Percentiles rank a stretch among this genome's conserved stretches.
These are phyloP conservation scores for Cyclaneusma minus DNA, from an alignment of 2,329 filamentous ascomycete species.

Conservation along the genomic window DNA sequence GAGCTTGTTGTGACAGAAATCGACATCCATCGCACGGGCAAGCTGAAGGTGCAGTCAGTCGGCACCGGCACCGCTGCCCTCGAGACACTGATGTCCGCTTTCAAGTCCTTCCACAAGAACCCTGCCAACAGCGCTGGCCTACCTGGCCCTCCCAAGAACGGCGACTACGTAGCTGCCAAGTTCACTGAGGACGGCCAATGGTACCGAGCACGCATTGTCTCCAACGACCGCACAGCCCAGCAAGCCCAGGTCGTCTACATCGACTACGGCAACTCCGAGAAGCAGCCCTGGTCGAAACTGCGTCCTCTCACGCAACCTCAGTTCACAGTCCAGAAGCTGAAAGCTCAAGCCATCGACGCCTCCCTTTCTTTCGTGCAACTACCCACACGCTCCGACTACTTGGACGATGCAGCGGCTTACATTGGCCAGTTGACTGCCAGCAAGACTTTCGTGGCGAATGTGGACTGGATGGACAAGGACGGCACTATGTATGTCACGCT, in stretches of 20 bases:
- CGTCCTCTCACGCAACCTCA: slow-evolving; percentile 65
- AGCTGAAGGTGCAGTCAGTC: slow-evolving; percentile 81
- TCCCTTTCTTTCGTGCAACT: slow-evolving; percentile 81
- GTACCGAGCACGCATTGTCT: slow-evolving; percentile 83
- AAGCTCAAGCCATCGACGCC: slow-evolving; percentile 75
- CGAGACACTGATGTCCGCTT: slow-evolving; percentile 77
- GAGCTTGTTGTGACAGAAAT: slow-evolving; percentile 88
- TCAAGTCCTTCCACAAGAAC: slow-evolving; percentile 81
- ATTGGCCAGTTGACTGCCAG: slow-evolving; percentile 61
- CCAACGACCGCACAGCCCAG: slow-evolving; percentile 84
- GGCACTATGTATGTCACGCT: slow-evolving; percentile 75
- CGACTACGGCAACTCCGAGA: slow-evolving; percentile 92
- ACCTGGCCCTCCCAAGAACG: slow-evolving; percentile 66
- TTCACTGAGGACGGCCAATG: slow-evolving; percentile 83
- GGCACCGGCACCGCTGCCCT: slow-evolving; percentile 74
- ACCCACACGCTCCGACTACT: slow-evolving; percentile 67
- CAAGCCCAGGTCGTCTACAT: slow-evolving; percentile 85
- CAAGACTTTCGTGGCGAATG: slow-evolving; percentile 72
- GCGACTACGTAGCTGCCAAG: slow-evolving; percentile 79
- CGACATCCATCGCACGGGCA: slow-evolving; percentile 69
- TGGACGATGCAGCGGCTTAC: slow-evolving; percentile 62
- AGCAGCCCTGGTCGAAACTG: slow-evolving; percentile 68
- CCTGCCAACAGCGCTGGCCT: slow-evolving; percentile 64
- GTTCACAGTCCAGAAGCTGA: slow-evolving; percentile 70
- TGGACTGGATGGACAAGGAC: slow-evolving; percentile 76